A percentile compares a stretch with the other conserved stretches of the same genome.
Conservation (phyloP, 164 flowering plant species). For the Paratinospora sagittata region DNA sequence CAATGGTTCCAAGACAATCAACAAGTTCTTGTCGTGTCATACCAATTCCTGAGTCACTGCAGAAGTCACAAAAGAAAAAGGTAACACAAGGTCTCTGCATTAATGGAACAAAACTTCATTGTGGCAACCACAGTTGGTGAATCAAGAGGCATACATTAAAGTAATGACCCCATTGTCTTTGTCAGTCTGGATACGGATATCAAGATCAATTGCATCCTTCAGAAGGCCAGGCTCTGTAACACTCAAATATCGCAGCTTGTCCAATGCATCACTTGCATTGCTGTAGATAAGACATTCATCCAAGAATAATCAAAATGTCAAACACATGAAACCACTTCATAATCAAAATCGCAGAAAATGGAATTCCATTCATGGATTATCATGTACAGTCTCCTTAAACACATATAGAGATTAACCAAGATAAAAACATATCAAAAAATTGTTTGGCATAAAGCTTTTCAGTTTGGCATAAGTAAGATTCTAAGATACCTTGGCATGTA, state of each 20-base stretch:
- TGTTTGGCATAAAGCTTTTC: no score
- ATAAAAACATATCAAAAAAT: no score
- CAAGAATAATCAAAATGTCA: background rate
- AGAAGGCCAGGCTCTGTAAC: constrained; percentile 74
- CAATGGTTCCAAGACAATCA: constrained; percentile 98
- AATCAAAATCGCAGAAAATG: background rate
- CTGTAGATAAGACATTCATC: constrained; percentile 28
- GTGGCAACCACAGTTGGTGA: background rate
- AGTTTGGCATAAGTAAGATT: no score
- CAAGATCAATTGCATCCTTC: constrained; percentile 73
- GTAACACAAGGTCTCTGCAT: background rate
- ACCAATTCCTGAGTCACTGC: constrained; percentile 92
- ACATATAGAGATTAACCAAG: no score
- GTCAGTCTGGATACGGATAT: constrained; percentile 83
- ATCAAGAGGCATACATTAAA: constrained; percentile 53
- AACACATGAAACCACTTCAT: background rate
- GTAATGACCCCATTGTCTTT: constrained; percentile 81
- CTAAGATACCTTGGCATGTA: no score
- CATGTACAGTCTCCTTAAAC: no score
- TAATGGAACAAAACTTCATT: background rate
- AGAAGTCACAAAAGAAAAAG: constrained; percentile 8
- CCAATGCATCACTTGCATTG: constrained; percentile 99
- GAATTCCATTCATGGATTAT: no score
- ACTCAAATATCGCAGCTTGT: constrained; percentile 84
- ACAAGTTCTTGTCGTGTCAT: constrained; percentile 91